Conservation (phyloP, 2,329 filamentous ascomycete genomes). For the Ophiostoma montium region DNA sequence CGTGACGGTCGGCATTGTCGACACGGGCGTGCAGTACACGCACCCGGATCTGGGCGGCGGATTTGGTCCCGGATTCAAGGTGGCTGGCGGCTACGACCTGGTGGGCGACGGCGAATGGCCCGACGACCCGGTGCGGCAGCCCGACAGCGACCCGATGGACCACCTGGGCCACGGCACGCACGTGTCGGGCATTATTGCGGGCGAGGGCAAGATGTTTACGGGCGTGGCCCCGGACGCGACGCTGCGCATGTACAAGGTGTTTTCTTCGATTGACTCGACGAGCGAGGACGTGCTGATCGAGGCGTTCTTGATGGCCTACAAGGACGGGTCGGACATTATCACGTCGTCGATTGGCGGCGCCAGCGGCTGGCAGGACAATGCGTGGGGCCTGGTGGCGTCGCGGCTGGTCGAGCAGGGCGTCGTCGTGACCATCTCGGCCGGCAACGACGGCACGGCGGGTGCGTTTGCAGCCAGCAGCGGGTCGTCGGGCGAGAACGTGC, state of each 20-base stretch:
- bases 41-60: conserved; percentile 14
- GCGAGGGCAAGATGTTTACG: conserved; percentile 34
- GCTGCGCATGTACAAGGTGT: conserved; percentile 42
- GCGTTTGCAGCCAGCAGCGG: conserved; percentile 29
- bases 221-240: conserved; percentile 43
- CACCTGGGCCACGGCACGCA: conserved; percentile 45
- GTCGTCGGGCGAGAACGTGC: conserved; percentile 31
- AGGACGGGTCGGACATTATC: conserved; percentile 45
- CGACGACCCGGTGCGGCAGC: neutral
- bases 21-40: conserved; percentile 14
- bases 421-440: conserved; percentile 33
- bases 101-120: conserved; percentile 5
- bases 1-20: conserved; percentile 12
- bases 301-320: conserved; percentile 44
- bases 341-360: conserved; percentile 38
- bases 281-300: conserved; percentile 43
- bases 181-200: conserved; percentile 48
- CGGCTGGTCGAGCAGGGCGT: conserved; percentile 41
- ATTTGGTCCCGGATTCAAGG: conserved; percentile 11
- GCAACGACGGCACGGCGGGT: conserved; percentile 34
- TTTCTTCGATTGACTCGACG: conserved; percentile 38
- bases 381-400: conserved; percentile 34
- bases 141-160: conserved; percentile 28
- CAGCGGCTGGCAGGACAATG: conserved; percentile 37
- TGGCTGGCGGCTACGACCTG: conserved; percentile 11